phyloP scores from a whole-genome alignment of 169 alveolate species.

The Cryptosporidium sp. region DNA sequence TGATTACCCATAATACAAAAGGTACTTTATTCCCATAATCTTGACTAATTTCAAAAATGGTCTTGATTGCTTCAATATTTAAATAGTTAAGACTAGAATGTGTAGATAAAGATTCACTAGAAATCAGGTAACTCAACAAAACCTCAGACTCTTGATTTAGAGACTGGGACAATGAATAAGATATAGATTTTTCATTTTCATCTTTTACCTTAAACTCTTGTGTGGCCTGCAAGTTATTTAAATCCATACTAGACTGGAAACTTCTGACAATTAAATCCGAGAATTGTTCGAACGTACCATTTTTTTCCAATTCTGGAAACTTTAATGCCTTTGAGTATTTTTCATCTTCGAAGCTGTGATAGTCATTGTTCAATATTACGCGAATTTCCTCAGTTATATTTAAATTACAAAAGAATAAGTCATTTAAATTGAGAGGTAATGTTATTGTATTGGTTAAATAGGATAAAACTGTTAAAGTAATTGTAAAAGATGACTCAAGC shows the following conservation, averaged over 20 bases:
- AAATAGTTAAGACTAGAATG: conserved; percentile 1
- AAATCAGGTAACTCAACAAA: not conserved
- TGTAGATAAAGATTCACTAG: not conserved
- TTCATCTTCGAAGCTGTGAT: not conserved
- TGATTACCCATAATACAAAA: conserved; percentile 21
- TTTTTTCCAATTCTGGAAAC: conserved; percentile 9
- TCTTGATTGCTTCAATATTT: conserved; percentile 40
- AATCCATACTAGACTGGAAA: not conserved
- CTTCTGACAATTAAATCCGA: conserved; percentile 13
- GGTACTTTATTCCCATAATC: conserved; percentile 22
- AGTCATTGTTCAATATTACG: not conserved
- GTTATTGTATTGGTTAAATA: conserved; percentile 20
- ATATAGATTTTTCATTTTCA: not conserved
- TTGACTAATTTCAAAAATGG: conserved; percentile 22
- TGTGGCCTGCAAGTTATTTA: not conserved
- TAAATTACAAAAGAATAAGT: conserved; percentile 21
- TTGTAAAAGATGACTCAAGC: conserved; percentile 12
- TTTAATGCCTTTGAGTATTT: not conserved
- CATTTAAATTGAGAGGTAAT: conserved; percentile 11
- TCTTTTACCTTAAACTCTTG: not conserved
- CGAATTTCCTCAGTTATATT: not conserved
- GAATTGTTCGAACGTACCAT: not conserved
- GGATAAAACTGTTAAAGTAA: conserved; percentile 27
- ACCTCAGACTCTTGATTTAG: not conserved
- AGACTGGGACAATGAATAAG: not conserved